Base-by-base conservation (phyloP, 768 basidiomycete genomes). In the Suillus brevipes region DNA sequence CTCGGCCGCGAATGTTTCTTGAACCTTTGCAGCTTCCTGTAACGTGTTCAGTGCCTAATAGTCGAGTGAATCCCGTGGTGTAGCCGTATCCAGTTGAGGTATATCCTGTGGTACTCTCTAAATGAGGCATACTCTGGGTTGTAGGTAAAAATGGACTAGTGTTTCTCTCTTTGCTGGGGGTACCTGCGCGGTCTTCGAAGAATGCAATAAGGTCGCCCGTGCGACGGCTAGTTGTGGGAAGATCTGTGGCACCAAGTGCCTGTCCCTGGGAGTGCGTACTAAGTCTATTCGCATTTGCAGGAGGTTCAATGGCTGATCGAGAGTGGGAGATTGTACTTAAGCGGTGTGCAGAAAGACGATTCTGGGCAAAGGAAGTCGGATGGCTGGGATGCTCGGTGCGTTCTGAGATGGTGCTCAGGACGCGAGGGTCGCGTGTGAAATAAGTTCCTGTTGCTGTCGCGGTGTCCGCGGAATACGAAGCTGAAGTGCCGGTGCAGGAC, bases 371-470 rank as follows among this genome's bases (percentile, higher is more conserved):
- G 4, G 84, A 85, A 6, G 74, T 70, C 0, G 90, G 90, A 36
- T 90, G 86, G 0, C 89, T 84, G 0, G 78, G 76, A 2, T 89
- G 86, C 76, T 94, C 92, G 1, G 90, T 92, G 55, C 82, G 84
- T 73, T 94, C 92, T 4, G 91, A 85, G 65, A 94, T 94, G 3
- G 85, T 89, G 71, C 92, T 94, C 23, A 94, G 80, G 40, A 81
- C 73, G 31, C 80, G 77, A 12, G 86, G 84, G 53, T 80, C 80
- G 16, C 82, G 78, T 77, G 28, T 77, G 68, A 55, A 78, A 70
- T 43, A 74, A 69, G 59, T 76, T 81, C 1, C 82, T 76, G 67
- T 78, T 76, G 62, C 18, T 1, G 58, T 59, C 20, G 58, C 40
- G 6, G 40, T 59, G 40, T 59, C 58, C 7, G 77, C 65, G 47